Base-by-base conservation (phyloP, 116 monocot species). In the Cymodocea nodosa region DNA sequence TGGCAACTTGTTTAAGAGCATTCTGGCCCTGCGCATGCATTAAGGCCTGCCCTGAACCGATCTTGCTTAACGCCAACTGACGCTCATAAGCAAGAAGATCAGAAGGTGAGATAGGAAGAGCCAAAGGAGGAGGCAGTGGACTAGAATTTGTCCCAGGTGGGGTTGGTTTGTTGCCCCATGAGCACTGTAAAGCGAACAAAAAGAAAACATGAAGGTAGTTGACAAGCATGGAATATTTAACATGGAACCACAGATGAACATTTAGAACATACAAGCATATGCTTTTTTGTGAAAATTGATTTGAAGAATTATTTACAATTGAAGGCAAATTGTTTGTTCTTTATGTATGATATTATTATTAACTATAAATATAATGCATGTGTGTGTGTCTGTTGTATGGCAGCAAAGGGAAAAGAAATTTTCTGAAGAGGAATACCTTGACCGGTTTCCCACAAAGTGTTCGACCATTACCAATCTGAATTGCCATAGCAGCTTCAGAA, bases 101-200 rank as follows among this genome's bases (percentile, higher is more conserved):
- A 10, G 80, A 49, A 9, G 87, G 59, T 2, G 85, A 85, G 8
- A 95, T 37, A 6, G 84, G 69, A 25, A 78, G 74, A 1, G 81
- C 75, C 4, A 71, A 73, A 14, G 94, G 94, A 25, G 97, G 88
- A 1, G 91, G 97, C 5, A 97, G 83, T 0, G 97, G 91, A 12
- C 68, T 76, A 6, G 91, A 85, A 63, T 62, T 69, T 35, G 78
- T 78, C 53, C 97, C 97, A 14, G 84, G 83, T 60, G 85, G 91
- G 12, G 97, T 97, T 5, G 97, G 97, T 62, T 97, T 97, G 70
- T 78, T 97, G 59, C 97, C 97, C 97, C 97, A 97, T 1, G 91
- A 97, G 68, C 97, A 95, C 95, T 95, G 77, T 69, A 67, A 53
- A 2, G 59, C 13, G 13, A 53, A 64, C 14, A 48, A 0, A 23